These are phyloP conservation scores for Kokia cookei DNA, from an alignment of 441 rosid genomes.

Conservation along the genomic window DNA sequence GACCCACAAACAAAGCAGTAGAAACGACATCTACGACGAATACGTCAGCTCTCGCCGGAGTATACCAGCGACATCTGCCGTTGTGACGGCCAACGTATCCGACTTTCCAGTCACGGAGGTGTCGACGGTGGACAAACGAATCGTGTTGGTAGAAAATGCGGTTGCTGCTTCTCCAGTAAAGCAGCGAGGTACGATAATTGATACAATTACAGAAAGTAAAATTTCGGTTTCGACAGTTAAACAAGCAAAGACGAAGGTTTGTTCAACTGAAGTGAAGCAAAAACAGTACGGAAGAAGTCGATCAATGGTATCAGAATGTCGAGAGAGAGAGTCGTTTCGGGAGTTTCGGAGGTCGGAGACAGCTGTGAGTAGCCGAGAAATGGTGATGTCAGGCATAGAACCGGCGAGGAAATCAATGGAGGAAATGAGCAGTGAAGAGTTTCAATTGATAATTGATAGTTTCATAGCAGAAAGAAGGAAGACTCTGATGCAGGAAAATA, in stretches of 20 bases:
- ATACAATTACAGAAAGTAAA: not conserved
- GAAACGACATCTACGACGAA: slow-evolving; percentile 23
- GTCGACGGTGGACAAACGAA: slow-evolving; percentile 11
- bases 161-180: not conserved
- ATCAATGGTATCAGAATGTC: slow-evolving; percentile 15
- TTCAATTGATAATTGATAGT: slow-evolving; percentile 26
- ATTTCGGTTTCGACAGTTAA: not conserved
- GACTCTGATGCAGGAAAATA: slow-evolving; percentile 23
- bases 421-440: slow-evolving; percentile 45
- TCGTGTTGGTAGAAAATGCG: slow-evolving; percentile 14
- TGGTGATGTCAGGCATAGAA: not conserved
- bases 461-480: slow-evolving; percentile 32
- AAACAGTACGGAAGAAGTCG: slow-evolving; percentile 12
- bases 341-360: slow-evolving; percentile 26
- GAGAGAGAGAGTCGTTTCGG: not conserved
- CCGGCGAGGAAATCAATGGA: slow-evolving; percentile 26
- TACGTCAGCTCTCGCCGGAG: slow-evolving; percentile 14
- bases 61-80: not conserved
- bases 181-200: not conserved
- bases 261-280: not conserved
- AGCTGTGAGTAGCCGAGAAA: slow-evolving; percentile 4
- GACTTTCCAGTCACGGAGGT: slow-evolving; percentile 1
- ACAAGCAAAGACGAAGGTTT: not conserved
- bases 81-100: not conserved
- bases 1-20: not conserved